Evolutionary conservation across 345 rosid genomes (phyloP), one percentile per base, ranked within the genome.

Genomic region (Trapa incisa): DNA sequence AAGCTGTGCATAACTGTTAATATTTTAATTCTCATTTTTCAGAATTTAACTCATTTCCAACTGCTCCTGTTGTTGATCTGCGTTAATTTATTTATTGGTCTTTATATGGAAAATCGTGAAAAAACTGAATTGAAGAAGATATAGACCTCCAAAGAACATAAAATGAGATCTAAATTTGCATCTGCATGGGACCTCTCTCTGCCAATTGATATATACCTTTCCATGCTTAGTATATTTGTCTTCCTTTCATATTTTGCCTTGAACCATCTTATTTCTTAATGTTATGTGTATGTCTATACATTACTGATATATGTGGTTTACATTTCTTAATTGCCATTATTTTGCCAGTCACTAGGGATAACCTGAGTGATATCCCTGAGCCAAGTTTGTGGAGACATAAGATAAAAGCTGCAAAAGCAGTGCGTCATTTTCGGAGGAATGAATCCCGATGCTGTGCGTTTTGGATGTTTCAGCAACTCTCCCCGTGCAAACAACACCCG

Each of bases 381-480:
- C 60, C 35, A 3, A 32, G 37, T 32, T 58, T 58, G 63, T 11
- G 3, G 37, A 42, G 14, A 22, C 6, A 35, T 42, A 35, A 41
- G 14, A 32, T 33, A 8, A 37, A 0, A 43, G 48, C 65, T 69
- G 65, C 57, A 58, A 68, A 70, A 64, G 57, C 43, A 69, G 13
- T 57, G 77, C 75, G 83, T 73, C 79, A 37, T 76, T 72, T 22
- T 72, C 80, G 42, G 29, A 22, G 29, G 29, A 22, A 22, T 22
- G 29, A 22, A 22, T 22, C 29, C 29, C 29, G 29, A 22, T 22
- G 29, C 29, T 22, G 29, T 22, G 29, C 29, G 29, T 22, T 22
- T 22, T 22, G 29, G 29, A 22, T 22, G 29, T 22, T 22, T 22
- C 29, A 22, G 29, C 29, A 22, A 22, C 29, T 22, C 29, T 22